These are phyloP conservation scores for Clavulina sp. DNA, from an alignment of 768 basidiomycete genomes.

Conservation along the genomic window DNA sequence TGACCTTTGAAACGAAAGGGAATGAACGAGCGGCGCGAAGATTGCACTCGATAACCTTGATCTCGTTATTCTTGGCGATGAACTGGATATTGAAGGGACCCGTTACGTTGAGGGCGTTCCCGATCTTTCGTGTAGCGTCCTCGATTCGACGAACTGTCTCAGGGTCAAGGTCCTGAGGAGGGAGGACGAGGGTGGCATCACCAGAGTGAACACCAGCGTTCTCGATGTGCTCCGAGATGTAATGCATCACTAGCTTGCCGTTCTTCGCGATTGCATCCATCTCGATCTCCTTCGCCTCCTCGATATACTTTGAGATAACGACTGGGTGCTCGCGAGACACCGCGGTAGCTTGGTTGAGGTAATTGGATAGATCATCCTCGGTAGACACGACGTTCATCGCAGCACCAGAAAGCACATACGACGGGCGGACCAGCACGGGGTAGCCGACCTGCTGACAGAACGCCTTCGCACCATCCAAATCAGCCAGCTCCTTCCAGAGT, in stretches of 20 bases:
- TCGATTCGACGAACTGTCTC: constrained; percentile 92
- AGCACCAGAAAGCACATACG: constrained; percentile 97
- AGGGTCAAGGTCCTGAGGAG: constrained; percentile 94
- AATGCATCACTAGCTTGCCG: constrained; percentile 98
- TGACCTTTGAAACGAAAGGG: constrained; percentile 98
- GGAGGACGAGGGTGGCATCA: constrained; percentile 94
- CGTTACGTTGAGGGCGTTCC: constrained; percentile 91
- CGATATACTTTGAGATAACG: constrained; percentile 98
- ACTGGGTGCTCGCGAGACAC: constrained; percentile 94
- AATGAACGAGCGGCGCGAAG: constrained; percentile 92
- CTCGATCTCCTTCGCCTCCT: constrained; percentile 99
- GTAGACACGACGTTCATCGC: constrained; percentile 99
- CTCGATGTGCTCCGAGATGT: constrained; percentile 98
- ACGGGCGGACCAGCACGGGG: constrained; percentile 91
- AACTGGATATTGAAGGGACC: constrained; percentile 99
- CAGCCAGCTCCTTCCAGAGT: constrained; percentile 89
- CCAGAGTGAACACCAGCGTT: constrained; percentile 98
- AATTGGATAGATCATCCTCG: constrained; percentile 74
- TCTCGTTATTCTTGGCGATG: constrained; percentile 99
- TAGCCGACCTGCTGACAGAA: constrained; percentile 92
- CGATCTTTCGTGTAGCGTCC: constrained; percentile 94
- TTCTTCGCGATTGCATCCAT: constrained; percentile 98
- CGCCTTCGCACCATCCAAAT: constrained; percentile 64
- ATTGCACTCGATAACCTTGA: constrained; percentile 99
- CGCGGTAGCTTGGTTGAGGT: constrained; percentile 85